Evolutionary conservation across 2,329 filamentous ascomycete species (phyloP).

Genomic region (Botrytis fabae): DNA sequence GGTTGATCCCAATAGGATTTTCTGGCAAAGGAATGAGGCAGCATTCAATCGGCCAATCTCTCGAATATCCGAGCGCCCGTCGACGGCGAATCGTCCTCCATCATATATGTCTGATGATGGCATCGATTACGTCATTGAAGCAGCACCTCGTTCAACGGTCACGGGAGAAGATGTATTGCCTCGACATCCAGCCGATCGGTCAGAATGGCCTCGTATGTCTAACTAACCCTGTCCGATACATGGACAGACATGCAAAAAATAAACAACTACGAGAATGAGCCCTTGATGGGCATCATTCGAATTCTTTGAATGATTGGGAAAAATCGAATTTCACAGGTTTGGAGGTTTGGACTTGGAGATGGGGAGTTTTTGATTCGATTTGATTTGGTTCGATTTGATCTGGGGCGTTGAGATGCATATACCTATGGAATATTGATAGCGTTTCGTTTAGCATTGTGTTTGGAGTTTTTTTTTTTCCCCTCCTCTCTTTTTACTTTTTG

Average conservation of each 20-base stretch:
- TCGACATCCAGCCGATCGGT: slow-evolving; percentile 51
- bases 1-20: slow-evolving; percentile 77
- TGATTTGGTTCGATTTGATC: neutral
- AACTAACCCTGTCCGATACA: neutral
- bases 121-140: slow-evolving; percentile 69
- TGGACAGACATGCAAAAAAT: neutral
- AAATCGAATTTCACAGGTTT: neutral
- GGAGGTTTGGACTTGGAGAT: neutral
- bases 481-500: neutral
- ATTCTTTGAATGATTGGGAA: neutral
- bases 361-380: neutral
- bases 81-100: slow-evolving; percentile 59
- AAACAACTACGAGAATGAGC: slow-evolving; percentile 7
- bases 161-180: slow-evolving; percentile 49
- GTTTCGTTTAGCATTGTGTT: slow-evolving; percentile 18
- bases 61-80: slow-evolving; percentile 29
- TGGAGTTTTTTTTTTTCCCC: slow-evolving; percentile 5
- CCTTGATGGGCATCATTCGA: slow-evolving; percentile 19
- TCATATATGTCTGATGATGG: slow-evolving; percentile 77
- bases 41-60: slow-evolving; percentile 29
- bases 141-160: slow-evolving; percentile 58
- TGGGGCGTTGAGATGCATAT: slow-evolving; percentile 13
- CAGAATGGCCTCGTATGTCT: slow-evolving; percentile 14
- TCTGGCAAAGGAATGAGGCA: slow-evolving; percentile 65
- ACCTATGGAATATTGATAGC: slow-evolving; percentile 13